These are phyloP conservation scores for Colletotrichum lupini DNA, from an alignment of 2,329 filamentous ascomycete species.

Conservation along the genomic window DNA sequence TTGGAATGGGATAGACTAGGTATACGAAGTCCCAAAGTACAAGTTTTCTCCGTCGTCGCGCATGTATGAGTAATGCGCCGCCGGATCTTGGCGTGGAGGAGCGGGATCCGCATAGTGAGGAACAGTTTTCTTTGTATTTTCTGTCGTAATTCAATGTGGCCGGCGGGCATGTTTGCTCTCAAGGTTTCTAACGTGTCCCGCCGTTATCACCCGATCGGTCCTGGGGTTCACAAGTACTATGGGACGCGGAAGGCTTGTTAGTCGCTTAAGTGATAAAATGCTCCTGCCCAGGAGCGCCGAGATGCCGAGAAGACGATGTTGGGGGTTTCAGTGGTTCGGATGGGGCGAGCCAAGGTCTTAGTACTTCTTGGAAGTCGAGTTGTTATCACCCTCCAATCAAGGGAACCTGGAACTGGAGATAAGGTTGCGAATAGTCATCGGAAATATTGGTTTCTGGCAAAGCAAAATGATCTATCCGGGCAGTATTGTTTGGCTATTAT, in stretches of 20 bases:
- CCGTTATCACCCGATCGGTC: not conserved
- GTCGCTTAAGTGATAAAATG: not conserved
- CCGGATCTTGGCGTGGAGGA: constrained; percentile 14
- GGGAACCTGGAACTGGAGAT: not conserved
- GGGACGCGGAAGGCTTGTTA: constrained; percentile 16
- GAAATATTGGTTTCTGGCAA: not conserved
- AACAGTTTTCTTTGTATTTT: not conserved
- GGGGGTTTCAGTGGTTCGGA: constrained; percentile 8
- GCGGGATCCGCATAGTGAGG: not conserved
- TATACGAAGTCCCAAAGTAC: not conserved
- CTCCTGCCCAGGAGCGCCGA: not conserved
- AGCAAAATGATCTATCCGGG: not conserved
- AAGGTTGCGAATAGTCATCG: not conserved
- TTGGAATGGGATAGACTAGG: constrained; percentile 14
- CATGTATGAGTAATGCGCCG: not conserved
- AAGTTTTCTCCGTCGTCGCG: not conserved
- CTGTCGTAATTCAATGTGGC: no score
- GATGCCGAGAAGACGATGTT: not conserved
- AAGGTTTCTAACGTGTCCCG: no score
- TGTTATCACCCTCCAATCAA: constrained; percentile 33
- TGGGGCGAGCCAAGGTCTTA: constrained; percentile 21
- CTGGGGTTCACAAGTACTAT: not conserved
- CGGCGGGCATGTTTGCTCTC: not conserved
- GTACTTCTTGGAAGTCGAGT: constrained; percentile 19
- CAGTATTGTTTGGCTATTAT: no score